A percentile compares a stretch with the other conserved stretches of the same genome.
phyloP scores from a whole-genome alignment of 148 eudicot genomes.

The Rheum nobile region DNA sequence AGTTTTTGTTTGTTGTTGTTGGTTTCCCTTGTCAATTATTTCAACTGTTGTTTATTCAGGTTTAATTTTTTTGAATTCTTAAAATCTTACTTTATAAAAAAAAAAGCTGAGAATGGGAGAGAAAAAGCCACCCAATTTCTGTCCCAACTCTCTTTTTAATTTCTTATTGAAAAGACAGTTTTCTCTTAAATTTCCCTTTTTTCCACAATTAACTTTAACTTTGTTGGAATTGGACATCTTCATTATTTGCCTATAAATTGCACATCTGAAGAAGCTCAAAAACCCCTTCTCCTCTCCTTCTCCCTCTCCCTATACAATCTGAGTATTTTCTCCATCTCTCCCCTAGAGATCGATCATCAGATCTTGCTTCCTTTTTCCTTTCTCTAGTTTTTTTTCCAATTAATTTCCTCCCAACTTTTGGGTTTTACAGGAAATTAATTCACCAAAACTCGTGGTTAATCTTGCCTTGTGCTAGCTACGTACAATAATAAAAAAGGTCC shows the following conservation, averaged over 20 bases:
- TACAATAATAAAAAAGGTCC: background rate
- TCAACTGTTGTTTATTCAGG: too few species aligned
- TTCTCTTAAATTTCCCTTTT: background rate
- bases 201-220: background rate
- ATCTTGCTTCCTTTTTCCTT: background rate
- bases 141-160: background rate
- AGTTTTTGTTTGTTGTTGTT: too few species aligned
- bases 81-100: too few species aligned
- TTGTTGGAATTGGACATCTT: background rate
- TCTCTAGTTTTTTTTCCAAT: background rate
- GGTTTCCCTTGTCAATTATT: too few species aligned
- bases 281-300: slow-evolving; percentile 22
- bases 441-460: too few species aligned
- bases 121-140: background rate
- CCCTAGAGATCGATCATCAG: too few species aligned
- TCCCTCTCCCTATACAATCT: background rate
- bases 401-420: too few species aligned
- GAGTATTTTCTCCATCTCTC: too few species aligned
- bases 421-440: too few species aligned
- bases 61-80: too few species aligned
- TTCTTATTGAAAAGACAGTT: background rate
- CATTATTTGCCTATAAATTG: background rate
- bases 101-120: background rate
- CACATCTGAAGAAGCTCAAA: slow-evolving; percentile 2
- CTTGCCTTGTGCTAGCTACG: too few species aligned